Base-by-base conservation (phyloP, 164 flowering plant genomes). In the Paratinospora sagittata region DNA sequence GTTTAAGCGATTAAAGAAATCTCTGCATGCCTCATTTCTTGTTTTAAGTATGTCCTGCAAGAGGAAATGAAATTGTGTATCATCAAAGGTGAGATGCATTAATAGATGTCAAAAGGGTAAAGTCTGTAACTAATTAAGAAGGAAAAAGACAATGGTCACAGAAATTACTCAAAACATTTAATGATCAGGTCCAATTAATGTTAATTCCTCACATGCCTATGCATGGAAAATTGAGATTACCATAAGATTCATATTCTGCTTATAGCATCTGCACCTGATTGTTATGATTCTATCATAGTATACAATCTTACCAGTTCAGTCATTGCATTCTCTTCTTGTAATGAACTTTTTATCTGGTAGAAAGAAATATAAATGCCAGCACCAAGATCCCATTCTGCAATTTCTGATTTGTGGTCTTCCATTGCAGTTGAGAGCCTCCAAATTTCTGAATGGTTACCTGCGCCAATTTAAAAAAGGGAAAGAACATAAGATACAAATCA, bases 371-470 rank as follows among this genome's bases (percentile, higher is more conserved):
- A 93, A 63, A 96, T 78, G 76, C 97, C 98, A 79, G 97, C 97
- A 71, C 99, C 99, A 78, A 93, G 82, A 74, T 93, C 97, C 99
- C 99, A 96, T 63, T 93, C 83, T 70, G 92, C 98, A 81, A 96
- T 96, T 84, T 93, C 99, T n/a, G 91, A 84, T 78, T 89, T 93
- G 79, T 90, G 84, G 67, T 84, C 93, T 77, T 93, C 97, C 98
- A 96, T 90, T 68, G 86, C 76, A 67, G 81, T 82, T 65, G 87
- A 92, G 72, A 90, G 81, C 76, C 81, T 82, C 97, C 91, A 89
- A 70, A 96, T 77, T 75, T 91, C 93, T 19, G 92, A 76, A 75
- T 96, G 89, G 70, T 90, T 75, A 61, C 75, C 99, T 96, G 85
- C 77, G 79, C 49, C 37, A 77, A 70, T 58, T 23, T 8, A 47